Evolutionary conservation across 2,329 filamentous ascomycete species (phyloP).

Genomic region (Phaeosphaeriaceae sp.): DNA sequence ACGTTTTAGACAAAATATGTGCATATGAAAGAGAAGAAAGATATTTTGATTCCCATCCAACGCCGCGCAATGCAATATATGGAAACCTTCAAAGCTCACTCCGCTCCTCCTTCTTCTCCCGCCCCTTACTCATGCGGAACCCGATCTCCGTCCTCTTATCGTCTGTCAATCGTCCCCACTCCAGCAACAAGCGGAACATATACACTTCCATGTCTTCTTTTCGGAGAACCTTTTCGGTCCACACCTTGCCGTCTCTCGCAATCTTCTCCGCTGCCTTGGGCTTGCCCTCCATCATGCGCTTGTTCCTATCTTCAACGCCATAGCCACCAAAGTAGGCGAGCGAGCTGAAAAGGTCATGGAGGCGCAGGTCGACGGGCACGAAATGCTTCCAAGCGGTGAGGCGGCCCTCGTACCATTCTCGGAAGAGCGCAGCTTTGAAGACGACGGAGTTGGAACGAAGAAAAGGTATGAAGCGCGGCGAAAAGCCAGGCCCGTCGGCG

Average conservation of each 20-base stretch:
- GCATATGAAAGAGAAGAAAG: not conserved
- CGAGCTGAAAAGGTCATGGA: constrained; percentile 76
- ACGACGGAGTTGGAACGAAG: constrained; percentile 72
- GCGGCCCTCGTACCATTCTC: constrained; percentile 80
- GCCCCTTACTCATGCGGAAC: constrained; percentile 33
- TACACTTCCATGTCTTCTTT: constrained; percentile 77
- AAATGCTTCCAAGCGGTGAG: constrained; percentile 81
- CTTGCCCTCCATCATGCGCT: constrained; percentile 34
- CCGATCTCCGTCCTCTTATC: constrained; percentile 45
- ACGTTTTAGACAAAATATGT: too few species aligned
- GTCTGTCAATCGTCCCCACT: constrained; percentile 62
- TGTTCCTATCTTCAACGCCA: constrained; percentile 29
- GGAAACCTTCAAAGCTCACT: constrained; percentile 3
- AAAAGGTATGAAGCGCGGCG: constrained; percentile 69
- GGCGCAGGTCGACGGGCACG: constrained; percentile 75
- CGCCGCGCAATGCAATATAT: constrained; percentile 1
- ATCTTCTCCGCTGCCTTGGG: constrained; percentile 41
- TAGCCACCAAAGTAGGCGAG: constrained; percentile 70
- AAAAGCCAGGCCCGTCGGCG: constrained; percentile 72
- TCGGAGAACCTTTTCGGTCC: constrained; percentile 54
- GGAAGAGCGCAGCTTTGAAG: constrained; percentile 75
- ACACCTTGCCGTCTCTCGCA: constrained; percentile 39
- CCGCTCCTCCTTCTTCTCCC: constrained; percentile 6
- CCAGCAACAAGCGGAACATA: constrained; percentile 76
- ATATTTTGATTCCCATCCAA: not conserved